Evolutionary conservation across 2,329 filamentous ascomycete species (phyloP).

Genomic region (Colletotrichum theobromicola): DNA sequence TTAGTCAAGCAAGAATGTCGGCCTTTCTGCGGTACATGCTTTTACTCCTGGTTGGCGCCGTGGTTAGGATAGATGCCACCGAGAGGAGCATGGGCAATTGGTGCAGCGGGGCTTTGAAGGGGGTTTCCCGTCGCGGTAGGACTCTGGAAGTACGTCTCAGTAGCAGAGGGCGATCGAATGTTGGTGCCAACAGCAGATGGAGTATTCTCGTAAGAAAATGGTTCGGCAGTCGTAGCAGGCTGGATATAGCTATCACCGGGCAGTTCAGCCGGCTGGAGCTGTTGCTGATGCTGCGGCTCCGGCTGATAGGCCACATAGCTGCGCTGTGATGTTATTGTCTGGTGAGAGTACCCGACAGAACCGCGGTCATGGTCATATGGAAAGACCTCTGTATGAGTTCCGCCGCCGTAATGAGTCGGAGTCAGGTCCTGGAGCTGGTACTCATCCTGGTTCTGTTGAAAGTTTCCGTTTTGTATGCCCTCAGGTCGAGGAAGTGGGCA

Average conservation of each 20-base stretch:
- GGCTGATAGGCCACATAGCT: not conserved
- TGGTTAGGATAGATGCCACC: not conserved
- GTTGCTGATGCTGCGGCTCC: not conserved
- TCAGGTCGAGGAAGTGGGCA: not conserved
- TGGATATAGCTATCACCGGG: not conserved
- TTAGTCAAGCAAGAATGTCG: not conserved
- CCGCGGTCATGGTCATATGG: too few relatives aligned
- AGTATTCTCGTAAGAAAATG: not conserved
- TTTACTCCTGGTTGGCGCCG: not conserved
- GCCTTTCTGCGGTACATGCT: not conserved
- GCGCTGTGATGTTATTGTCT: too few relatives aligned
- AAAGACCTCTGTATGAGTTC: not conserved
- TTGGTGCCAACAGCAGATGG: too few relatives aligned
- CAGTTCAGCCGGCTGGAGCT: not conserved
- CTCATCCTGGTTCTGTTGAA: not conserved
- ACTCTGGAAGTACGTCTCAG: too few relatives aligned
- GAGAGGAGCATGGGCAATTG: too few relatives aligned
- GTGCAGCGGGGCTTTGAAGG: too few relatives aligned
- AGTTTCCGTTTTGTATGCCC: not conserved
- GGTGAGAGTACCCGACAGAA: too few relatives aligned
- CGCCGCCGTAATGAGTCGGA: not conserved
- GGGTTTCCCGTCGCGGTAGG: too few relatives aligned
- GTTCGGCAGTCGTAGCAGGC: not conserved
- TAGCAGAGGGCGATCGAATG: too few relatives aligned
- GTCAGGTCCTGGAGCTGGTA: not conserved